These are phyloP conservation scores for Russula abietina DNA, from an alignment of 768 basidiomycete genomes.

Conservation along the genomic window DNA sequence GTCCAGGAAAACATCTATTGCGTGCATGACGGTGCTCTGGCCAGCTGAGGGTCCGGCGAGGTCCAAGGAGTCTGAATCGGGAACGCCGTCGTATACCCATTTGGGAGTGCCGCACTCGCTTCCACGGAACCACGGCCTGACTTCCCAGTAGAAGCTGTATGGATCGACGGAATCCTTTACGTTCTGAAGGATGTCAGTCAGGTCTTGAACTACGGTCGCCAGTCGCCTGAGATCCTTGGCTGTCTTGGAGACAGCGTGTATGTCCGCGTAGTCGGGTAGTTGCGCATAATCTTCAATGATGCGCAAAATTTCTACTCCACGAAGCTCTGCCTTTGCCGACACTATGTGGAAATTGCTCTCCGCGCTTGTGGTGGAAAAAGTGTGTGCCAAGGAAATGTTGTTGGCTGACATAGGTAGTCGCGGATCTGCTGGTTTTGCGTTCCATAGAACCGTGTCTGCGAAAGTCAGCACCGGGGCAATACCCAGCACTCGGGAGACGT, in stretches of 20 bases:
- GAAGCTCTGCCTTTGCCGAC: slow-evolving; percentile 79
- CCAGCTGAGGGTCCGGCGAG: slow-evolving; percentile 89
- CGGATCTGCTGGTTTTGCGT: slow-evolving; percentile 61
- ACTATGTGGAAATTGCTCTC: slow-evolving; percentile 83
- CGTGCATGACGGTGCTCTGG: slow-evolving; percentile 87
- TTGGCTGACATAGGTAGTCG: slow-evolving; percentile 51
- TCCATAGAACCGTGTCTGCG: slow-evolving; percentile 95
- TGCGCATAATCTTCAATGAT: slow-evolving; percentile 85
- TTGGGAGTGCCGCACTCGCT: slow-evolving; percentile 44
- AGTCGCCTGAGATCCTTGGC: slow-evolving; percentile 67
- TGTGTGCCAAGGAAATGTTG: slow-evolving; percentile 67
- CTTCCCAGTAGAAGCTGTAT: slow-evolving; percentile 79
- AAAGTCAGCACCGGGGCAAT: slow-evolving; percentile 95
- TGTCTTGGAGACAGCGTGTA: slow-evolving; percentile 60
- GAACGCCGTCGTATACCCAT: slow-evolving; percentile 80
- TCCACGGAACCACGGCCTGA: slow-evolving; percentile 86
- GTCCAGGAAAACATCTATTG: slow-evolving; percentile 78
- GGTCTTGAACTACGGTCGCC: slow-evolving; percentile 61
- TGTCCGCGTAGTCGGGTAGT: slow-evolving; percentile 60
- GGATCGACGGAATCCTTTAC: slow-evolving; percentile 75
- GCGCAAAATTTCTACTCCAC: slow-evolving; percentile 77
- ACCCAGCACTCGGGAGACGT: slow-evolving; percentile 66
- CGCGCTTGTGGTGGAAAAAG: slow-evolving; percentile 81
- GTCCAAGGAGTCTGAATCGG: slow-evolving; percentile 50
- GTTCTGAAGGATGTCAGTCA: slow-evolving; percentile 62